phyloP scores from a whole-genome alignment of 2,329 filamentous ascomycete genomes.

The Ophidiomyces ophidiicola region DNA sequence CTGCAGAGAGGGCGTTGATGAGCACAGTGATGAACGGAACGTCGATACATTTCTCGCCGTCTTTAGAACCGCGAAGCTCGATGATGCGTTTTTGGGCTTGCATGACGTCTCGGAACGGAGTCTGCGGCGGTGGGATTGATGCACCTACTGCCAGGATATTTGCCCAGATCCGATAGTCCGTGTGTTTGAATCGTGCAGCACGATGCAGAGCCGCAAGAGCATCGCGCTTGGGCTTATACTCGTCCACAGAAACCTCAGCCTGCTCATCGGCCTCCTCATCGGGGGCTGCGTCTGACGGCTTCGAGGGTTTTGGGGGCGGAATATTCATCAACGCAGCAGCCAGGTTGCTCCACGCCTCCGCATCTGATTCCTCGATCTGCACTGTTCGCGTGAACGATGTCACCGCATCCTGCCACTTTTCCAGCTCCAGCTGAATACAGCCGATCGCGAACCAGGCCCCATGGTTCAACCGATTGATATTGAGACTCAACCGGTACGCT shows the following conservation, averaged over 20 bases:
- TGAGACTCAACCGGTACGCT: conserved; percentile 65
- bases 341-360: conserved; percentile 88
- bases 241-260: conserved; percentile 31
- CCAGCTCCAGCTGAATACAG: conserved; percentile 70
- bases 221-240: conserved; percentile 54
- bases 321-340: conserved; percentile 64
- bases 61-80: conserved; percentile 52
- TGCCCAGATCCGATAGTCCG: conserved; percentile 91
- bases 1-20: conserved; percentile 55
- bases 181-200: conserved; percentile 68
- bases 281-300: conserved; percentile 16
- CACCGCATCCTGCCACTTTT: conserved; percentile 63
- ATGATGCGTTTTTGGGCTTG: conserved; percentile 63
- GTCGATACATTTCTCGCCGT: conserved; percentile 70
- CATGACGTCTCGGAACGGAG: conserved; percentile 60
- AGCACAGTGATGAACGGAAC: conserved; percentile 57
- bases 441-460: conserved; percentile 83
- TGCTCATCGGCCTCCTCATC: conserved; percentile 20
- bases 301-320: conserved; percentile 16
- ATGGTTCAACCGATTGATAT: conserved; percentile 67
- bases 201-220: conserved; percentile 76
- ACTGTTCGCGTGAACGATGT: conserved; percentile 76
- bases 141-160: conserved; percentile 83
- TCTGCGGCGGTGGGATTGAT: conserved; percentile 56
- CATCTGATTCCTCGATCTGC: conserved; percentile 73